phyloP scores from a whole-genome alignment of 768 basidiomycete species.

The Hygrophorus pudorinus region DNA sequence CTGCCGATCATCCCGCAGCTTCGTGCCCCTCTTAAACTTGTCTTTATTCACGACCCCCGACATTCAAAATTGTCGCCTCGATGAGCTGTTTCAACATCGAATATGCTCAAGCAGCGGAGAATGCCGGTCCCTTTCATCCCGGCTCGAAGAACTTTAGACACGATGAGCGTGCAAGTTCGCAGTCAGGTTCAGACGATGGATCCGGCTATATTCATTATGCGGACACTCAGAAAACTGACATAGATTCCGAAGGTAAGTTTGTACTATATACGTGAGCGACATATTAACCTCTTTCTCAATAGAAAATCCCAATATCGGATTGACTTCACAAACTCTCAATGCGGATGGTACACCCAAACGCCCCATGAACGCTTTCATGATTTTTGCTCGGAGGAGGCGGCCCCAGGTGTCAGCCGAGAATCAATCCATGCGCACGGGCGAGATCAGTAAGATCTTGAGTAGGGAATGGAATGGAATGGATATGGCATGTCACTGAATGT shows the following conservation, averaged over 20 bases:
- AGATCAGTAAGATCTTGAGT: conserved; percentile 81
- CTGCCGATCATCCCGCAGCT: too few species aligned
- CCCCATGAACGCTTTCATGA: conserved; percentile 94
- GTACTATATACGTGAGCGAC: not conserved
- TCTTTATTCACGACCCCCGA: too few species aligned
- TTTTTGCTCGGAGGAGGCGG: conserved; percentile 72
- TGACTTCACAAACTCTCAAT: conserved; percentile 76
- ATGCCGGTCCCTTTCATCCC: conserved; percentile 17
- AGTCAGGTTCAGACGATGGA: conserved; percentile 51
- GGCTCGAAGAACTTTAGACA: conserved; percentile 19
- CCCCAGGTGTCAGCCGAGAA: conserved; percentile 83
- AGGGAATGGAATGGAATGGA: conserved; percentile 81
- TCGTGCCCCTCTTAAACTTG: too few species aligned
- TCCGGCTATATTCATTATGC: conserved; percentile 23
- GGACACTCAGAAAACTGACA: conserved; percentile 29
- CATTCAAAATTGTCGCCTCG: too few species aligned
- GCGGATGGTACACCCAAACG: conserved; percentile 83
- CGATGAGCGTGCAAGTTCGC: conserved; percentile 37
- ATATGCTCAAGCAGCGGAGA: too few species aligned
- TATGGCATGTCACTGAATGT: conserved; percentile 35
- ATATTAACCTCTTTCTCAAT: conserved; percentile 9
- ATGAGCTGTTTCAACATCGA: too few species aligned
- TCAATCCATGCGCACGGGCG: conserved; percentile 83
- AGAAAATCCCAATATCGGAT: conserved; percentile 29
- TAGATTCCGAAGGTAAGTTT: conserved; percentile 35